Evolutionary conservation across 148 eudicot genomes (phyloP), one percentile per base, ranked within the genome.

Genomic region (Drosera capensis): DNA sequence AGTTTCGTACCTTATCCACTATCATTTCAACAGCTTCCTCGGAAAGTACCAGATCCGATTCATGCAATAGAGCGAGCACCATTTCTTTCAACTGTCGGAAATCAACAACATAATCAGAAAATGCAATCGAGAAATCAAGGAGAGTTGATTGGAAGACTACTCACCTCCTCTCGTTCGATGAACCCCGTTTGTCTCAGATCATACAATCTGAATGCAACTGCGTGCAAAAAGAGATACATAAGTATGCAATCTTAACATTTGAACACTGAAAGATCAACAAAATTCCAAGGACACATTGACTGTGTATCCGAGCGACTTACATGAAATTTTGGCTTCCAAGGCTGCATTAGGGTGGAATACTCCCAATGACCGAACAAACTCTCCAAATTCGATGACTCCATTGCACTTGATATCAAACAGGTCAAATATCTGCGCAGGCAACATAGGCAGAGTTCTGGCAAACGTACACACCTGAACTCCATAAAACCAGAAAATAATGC

Each of bases 311-410:
- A 19, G 25, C n/a, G 45, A 22, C 73, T 65, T 68, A 87, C 94
- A 87, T 14, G 69, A 58, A 18, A 70, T 65, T 63, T 87, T 87
- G 49, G 68, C 68, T 19, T 57, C 58, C 12, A 64, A 58, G 1
- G 88, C 66, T 54, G 94, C 86, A 68, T 70, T 70, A 20, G 96
- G 96, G 63, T 87, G 96, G 61, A 82, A 87, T 9, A 82, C 70
- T 17, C 80, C 71, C 40, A 79, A 41, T 23, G 94, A 79, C 42
- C 86, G 72, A 25, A 87, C 94, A 52, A 87, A 87, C 52, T 82
- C 94, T 39, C 96, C 96, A 52, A 79, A 87, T 28, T 82, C 96
- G 12, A 87, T 72, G n/a, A 79, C 94, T 56, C 96, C 90, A 42
- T 87, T 82, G 54, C 80, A 66, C 45, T 87, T 87, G 19, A 76